phyloP scores from a whole-genome alignment of 2,329 filamentous ascomycete genomes.

The Ambrosiella beaveri region DNA sequence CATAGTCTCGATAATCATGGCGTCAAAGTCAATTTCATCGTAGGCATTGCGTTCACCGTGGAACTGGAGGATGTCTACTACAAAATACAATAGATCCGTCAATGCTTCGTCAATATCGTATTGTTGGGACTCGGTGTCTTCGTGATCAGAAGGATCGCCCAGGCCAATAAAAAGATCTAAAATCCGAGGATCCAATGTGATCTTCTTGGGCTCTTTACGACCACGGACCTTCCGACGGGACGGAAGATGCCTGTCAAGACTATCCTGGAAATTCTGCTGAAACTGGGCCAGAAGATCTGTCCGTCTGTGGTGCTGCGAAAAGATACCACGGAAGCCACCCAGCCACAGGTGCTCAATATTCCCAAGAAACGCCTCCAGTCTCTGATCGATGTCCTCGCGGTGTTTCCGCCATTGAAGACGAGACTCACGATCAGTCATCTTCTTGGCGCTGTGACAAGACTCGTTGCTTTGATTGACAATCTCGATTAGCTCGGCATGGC shows the following conservation, averaged over 20 bases:
- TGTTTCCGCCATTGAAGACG: constrained; percentile 82
- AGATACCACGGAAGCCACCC: constrained; percentile 86
- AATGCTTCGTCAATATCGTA: constrained; percentile 71
- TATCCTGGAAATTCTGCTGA: constrained; percentile 56
- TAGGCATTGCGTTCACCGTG: constrained; percentile 92
- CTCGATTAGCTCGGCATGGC: constrained; percentile 60
- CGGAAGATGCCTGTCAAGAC: constrained; percentile 70
- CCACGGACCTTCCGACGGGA: constrained; percentile 51
- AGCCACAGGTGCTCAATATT: constrained; percentile 91
- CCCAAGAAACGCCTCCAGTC: constrained; percentile 59
- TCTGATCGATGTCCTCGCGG: constrained; percentile 59
- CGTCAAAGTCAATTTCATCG: constrained; percentile 91
- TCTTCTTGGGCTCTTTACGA: constrained; percentile 21
- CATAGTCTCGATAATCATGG: constrained; percentile 72
- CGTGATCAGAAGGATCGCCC: constrained; percentile 55
- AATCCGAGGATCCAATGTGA: constrained; percentile 42
- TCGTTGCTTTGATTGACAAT: constrained; percentile 70
- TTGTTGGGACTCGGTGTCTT: constrained; percentile 46
- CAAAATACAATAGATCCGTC: constrained; percentile 88
- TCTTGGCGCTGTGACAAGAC: constrained; percentile 56
- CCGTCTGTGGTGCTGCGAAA: constrained; percentile 53
- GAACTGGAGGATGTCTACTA: constrained; percentile 91
- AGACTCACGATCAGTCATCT: constrained; percentile 56
- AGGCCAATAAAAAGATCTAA: constrained; percentile 80
- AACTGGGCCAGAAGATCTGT: constrained; percentile 55